Conservation (phyloP, 1,284 basidiomycete species). For the Apiotrichum sp. region DNA sequence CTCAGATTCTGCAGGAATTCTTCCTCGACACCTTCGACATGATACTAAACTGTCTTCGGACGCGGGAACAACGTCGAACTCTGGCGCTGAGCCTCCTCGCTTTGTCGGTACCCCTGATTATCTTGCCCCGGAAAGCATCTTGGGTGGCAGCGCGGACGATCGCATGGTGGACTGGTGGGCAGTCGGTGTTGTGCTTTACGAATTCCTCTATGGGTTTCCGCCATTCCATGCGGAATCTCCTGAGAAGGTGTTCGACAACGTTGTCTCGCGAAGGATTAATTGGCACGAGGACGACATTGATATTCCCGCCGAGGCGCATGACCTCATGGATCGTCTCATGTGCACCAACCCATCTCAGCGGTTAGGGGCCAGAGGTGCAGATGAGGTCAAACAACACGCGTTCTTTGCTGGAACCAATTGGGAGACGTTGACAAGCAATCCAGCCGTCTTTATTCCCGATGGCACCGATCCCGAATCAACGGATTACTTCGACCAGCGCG, state of each 20-base stretch:
- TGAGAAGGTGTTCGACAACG: slow-evolving; percentile 97
- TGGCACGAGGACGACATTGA: slow-evolving; percentile 91
- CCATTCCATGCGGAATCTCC: slow-evolving; percentile 97
- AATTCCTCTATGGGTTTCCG: slow-evolving; percentile 94
- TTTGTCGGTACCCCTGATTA: slow-evolving; percentile 98
- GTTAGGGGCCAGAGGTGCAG: slow-evolving; percentile 79
- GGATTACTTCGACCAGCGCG: slow-evolving; percentile 97
- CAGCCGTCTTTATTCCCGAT: slow-evolving; percentile 93
- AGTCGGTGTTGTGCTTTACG: slow-evolving; percentile 94
- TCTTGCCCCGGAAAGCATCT: slow-evolving; percentile 90
- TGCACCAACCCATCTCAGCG: slow-evolving; percentile 72
- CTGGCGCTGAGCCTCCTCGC: slow-evolving; percentile 63
- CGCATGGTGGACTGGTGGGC: slow-evolving; percentile 99
- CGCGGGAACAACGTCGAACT: slow-evolving; percentile 54
- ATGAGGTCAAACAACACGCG: slow-evolving; percentile 87
- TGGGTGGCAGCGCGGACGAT: slow-evolving; percentile 92
- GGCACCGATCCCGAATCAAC: slow-evolving; percentile 94
- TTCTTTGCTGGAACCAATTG: slow-evolving; percentile 90
- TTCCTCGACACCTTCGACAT: slow-evolving; percentile 66
- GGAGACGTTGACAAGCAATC: slow-evolving; percentile 78
- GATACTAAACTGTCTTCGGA: slow-evolving; percentile 51
- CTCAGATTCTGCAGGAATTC: slow-evolving; percentile 73
- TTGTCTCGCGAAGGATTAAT: slow-evolving; percentile 88
- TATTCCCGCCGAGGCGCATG: slow-evolving; percentile 75
- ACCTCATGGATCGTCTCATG: slow-evolving; percentile 87